These are phyloP conservation scores for Backusella tarrabulga DNA, from an alignment of 192 early-diverging fungal genomes.

Conservation along the genomic window DNA sequence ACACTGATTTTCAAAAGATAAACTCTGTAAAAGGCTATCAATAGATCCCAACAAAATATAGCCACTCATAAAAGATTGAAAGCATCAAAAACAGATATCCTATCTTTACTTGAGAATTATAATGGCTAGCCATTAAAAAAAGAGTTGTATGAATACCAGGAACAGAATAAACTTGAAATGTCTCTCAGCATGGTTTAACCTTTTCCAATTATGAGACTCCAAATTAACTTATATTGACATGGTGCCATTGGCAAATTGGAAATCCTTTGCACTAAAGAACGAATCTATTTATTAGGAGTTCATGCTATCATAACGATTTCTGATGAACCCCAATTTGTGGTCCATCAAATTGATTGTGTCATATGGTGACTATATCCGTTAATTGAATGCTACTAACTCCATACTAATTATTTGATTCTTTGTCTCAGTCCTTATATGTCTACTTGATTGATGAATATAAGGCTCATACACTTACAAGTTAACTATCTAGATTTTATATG, in stretches of 20 bases:
- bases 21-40: background rate
- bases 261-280: background rate
- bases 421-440: no score
- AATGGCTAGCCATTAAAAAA: background rate
- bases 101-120: background rate
- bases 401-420: no score
- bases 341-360: background rate
- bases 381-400: no score
- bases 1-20: background rate
- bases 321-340: background rate
- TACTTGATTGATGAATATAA: no score
- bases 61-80: background rate
- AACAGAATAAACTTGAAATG: background rate
- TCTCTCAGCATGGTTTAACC: background rate
- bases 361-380: background rate
- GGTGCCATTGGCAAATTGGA: background rate
- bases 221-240: background rate
- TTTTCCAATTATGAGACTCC: background rate
- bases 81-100: background rate
- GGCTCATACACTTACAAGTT: background rate
- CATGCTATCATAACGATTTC: background rate
- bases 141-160: background rate
- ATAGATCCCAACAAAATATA: background rate
- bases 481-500: background rate
- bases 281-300: background rate